Percentiles rank a stretch among this genome's conserved stretches.
Conservation (phyloP, 2,329 filamentous ascomycete species). For the Alternaria arborescens region DNA sequence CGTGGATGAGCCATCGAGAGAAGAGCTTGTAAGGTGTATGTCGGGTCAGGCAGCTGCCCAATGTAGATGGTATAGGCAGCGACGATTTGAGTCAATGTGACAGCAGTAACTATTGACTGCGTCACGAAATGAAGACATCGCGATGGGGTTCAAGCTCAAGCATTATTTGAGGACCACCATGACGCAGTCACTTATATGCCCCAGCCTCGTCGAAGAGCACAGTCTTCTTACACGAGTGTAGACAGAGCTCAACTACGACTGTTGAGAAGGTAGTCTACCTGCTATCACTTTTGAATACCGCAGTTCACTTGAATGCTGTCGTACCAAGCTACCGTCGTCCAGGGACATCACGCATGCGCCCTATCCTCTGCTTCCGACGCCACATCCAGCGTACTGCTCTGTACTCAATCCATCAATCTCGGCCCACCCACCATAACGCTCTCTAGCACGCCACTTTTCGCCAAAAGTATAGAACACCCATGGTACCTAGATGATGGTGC, state of each 20-base stretch:
- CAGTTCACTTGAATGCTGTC: not conserved
- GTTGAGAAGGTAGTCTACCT: not conserved
- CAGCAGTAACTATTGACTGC: not conserved
- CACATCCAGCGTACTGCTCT: not conserved
- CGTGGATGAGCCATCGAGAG: not conserved
- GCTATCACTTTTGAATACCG: not conserved
- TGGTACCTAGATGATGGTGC: too few relatives aligned
- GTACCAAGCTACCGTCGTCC: not conserved
- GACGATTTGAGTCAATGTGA: not conserved
- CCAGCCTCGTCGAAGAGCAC: not conserved
- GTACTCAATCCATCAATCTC: not conserved
- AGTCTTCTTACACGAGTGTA: fast-evolving
- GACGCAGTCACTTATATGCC: not conserved
- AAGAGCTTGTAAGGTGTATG: not conserved
- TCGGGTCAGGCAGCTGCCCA: not conserved
- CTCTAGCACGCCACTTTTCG: too few relatives aligned
- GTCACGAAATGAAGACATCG: not conserved
- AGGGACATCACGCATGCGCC: not conserved
- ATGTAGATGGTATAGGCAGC: not conserved
- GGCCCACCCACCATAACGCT: too few relatives aligned
- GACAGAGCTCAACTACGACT: too few relatives aligned
- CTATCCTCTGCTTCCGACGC: not conserved
- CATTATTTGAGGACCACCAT: not conserved
- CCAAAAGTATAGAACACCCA: too few relatives aligned
- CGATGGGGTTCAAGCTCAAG: not conserved